Conservation (phyloP, 352 stramenopile genomes). For the Phytophthora pluvialis region DNA sequence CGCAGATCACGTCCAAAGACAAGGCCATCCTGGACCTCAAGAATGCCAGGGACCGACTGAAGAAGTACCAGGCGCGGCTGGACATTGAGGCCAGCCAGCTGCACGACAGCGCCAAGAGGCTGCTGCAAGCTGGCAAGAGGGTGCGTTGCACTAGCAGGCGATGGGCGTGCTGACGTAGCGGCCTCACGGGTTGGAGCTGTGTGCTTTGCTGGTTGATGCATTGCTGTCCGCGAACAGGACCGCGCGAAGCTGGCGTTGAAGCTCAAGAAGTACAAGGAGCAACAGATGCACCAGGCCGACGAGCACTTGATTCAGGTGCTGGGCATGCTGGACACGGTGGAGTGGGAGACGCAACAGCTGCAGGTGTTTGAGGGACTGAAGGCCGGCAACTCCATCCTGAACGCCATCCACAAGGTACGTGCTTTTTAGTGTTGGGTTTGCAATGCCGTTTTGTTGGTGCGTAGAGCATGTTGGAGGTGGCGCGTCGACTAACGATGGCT, state of each 20-base stretch:
- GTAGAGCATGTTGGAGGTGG: background rate
- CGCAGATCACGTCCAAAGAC: constrained; percentile 87
- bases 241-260: constrained; percentile 88
- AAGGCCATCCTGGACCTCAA: constrained; percentile 91
- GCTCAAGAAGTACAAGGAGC: constrained; percentile 91
- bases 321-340: constrained; percentile 87
- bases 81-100: constrained; percentile 85
- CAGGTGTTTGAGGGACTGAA: constrained; percentile 91
- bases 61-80: constrained; percentile 84
- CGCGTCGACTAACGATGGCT: background rate
- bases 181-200: background rate
- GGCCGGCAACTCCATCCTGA: constrained; percentile 85
- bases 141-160: constrained; percentile 30
- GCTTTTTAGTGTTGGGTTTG: background rate
- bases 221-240: constrained; percentile 49
- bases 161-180: background rate
- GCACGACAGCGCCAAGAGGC: constrained; percentile 77
- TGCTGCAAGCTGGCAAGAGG: constrained; percentile 72
- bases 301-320: constrained; percentile 88
- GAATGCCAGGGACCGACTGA: constrained; percentile 86
- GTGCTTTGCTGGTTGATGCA: background rate
- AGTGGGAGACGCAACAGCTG: constrained; percentile 90
- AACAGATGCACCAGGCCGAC: constrained; percentile 88
- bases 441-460: background rate
- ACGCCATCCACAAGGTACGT: constrained; percentile 85